A percentile compares a stretch with the other conserved stretches of the same genome.
These are phyloP conservation scores for Sphaerostilbella broomeana DNA, from an alignment of 2,329 filamentous ascomycete genomes.

Conservation along the genomic window DNA sequence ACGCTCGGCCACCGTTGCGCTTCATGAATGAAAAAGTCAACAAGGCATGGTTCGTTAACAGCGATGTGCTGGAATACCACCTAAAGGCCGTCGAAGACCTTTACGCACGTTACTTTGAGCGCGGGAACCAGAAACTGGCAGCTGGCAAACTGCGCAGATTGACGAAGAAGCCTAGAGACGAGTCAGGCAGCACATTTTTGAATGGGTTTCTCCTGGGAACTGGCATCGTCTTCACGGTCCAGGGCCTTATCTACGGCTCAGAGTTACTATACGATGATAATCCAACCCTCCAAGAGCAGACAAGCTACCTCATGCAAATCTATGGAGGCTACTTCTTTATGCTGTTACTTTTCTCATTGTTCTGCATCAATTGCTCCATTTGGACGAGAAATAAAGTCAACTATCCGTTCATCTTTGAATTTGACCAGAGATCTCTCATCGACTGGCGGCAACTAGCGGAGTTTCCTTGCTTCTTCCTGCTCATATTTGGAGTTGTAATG, in stretches of 20 bases:
- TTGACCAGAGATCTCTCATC: conserved; percentile 76
- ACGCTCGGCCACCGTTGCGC: conserved; percentile 66
- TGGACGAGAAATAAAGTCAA: conserved; percentile 87
- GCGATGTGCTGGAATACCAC: conserved; percentile 73
- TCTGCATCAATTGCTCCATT: conserved; percentile 75
- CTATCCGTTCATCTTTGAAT: conserved; percentile 94
- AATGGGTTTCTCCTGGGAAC: conserved; percentile 62
- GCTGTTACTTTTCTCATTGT: conserved; percentile 73
- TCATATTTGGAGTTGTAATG: conserved; percentile 71
- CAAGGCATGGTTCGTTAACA: conserved; percentile 84
- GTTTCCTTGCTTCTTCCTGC: conserved; percentile 77
- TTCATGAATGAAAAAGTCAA: conserved; percentile 93
- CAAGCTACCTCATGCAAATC: conserved; percentile 73
- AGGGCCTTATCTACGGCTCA: conserved; percentile 57
- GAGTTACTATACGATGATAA: conserved; percentile 48
- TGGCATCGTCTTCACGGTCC: conserved; percentile 58
- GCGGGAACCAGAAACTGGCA: conserved; percentile 86
- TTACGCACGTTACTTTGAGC: conserved; percentile 91
- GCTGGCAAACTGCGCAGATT: conserved; percentile 77
- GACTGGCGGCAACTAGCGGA: conserved; percentile 86
- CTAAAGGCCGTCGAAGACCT: conserved; percentile 81
- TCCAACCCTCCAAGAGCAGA: conserved; percentile 41
- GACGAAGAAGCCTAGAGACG: conserved; percentile 49
- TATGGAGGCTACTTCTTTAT: conserved; percentile 90
- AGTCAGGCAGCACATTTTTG: conserved; percentile 52